A percentile compares a stretch with the other conserved stretches of the same genome.
Conservation (phyloP, 1,139 yeast genomes). For the Scheffersomyces stambukii region DNA sequence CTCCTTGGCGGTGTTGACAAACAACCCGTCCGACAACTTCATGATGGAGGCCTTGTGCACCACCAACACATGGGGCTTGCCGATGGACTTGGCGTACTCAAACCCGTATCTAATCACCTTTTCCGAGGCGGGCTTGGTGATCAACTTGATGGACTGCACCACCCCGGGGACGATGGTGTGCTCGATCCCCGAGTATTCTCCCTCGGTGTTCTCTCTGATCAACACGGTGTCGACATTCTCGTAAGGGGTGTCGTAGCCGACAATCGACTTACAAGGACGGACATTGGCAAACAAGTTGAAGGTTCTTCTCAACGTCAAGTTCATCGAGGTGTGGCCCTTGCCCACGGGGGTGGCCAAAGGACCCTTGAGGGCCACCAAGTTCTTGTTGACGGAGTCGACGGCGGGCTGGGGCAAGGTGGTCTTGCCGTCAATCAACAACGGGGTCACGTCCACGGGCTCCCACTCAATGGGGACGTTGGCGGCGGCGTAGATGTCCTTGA, state of each 20-base stretch:
- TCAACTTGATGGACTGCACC: conserved; percentile 94
- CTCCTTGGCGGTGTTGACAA: conserved; percentile 87
- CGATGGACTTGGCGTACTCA: conserved; percentile 88
- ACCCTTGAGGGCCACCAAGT: conserved; percentile 94
- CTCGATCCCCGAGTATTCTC: conserved; percentile 98
- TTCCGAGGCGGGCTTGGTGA: conserved; percentile 94
- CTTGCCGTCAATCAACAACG: conserved; percentile 85
- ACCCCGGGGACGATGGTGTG: conserved; percentile 98
- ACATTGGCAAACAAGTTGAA: conserved; percentile 95
- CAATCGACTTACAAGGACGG: conserved; percentile 92
- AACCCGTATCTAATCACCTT: conserved; percentile 95
- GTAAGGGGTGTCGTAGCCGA: conserved; percentile 93
- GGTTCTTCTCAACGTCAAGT: conserved; percentile 95
- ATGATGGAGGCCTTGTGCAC: conserved; percentile 98
- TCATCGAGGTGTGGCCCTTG: conserved; percentile 96
- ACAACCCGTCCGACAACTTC: conserved; percentile 97
- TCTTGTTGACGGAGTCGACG: conserved; percentile 85
- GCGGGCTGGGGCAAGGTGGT: conserved; percentile 93
- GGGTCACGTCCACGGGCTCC: conserved; percentile 97
- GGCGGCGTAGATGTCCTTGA: conserved; percentile 84
- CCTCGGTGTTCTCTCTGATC: conserved; percentile 98
- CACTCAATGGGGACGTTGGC: conserved; percentile 95
- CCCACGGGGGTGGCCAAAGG: conserved; percentile 98
- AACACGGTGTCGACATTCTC: conserved; percentile 91
- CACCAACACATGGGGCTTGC: conserved; percentile 85